Evolutionary conservation across 2,329 filamentous ascomycete species (phyloP).

Genomic region (Stagonosporopsis tanaceti): DNA sequence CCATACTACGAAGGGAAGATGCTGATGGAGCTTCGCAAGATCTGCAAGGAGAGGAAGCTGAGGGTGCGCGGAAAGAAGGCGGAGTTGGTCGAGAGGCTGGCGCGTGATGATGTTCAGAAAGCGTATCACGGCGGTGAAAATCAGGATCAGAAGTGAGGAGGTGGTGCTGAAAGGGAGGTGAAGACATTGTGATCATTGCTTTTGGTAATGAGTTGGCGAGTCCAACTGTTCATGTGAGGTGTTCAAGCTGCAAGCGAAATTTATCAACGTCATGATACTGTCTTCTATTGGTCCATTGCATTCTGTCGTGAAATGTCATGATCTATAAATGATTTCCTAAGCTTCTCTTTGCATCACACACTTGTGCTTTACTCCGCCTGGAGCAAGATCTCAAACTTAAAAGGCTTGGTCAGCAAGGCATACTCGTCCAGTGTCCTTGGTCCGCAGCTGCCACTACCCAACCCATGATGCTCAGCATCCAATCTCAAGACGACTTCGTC

Average conservation of each 20-base stretch:
- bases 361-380: constrained; percentile 14
- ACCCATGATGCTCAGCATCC: constrained; percentile 69
- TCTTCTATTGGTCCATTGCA: not conserved
- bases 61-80: constrained; percentile 4
- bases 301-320: not conserved
- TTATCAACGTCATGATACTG: not conserved
- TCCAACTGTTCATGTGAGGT: not conserved
- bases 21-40: not conserved
- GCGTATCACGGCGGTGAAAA: not conserved
- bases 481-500: constrained; percentile 65
- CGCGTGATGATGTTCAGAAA: not conserved
- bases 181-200: not conserved
- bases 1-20: not conserved
- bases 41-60: not conserved
- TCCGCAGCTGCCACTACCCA: constrained; percentile 70
- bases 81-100: constrained; percentile 7
- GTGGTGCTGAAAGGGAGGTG: not conserved
- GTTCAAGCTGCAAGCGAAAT: not conserved
- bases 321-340: not conserved
- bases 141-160: not conserved
- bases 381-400: constrained; percentile 49
- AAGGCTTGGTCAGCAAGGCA: constrained; percentile 46
- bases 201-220: not conserved
- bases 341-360: not conserved
- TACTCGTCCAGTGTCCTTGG: constrained; percentile 58